Conservation (phyloP, 768 basidiomycete species). For the Dacryopinax primogenitus region DNA sequence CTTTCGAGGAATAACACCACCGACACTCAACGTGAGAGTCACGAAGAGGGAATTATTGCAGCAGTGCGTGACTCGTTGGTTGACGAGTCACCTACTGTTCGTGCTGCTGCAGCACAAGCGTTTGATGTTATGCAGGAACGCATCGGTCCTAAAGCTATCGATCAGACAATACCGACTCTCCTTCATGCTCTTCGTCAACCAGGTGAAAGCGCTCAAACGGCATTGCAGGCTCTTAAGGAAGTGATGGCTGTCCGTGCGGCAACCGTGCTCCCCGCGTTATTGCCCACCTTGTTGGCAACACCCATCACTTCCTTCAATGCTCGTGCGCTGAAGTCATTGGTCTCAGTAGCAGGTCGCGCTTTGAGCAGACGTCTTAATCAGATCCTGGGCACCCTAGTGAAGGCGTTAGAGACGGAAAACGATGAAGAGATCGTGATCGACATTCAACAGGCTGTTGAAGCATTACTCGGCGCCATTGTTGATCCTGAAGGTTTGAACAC, state of each 20-base stretch:
- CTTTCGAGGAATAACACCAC: constrained; percentile 60
- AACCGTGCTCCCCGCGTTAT: constrained; percentile 92
- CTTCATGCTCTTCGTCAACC: constrained; percentile 87
- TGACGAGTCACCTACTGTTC: constrained; percentile 73
- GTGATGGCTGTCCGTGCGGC: constrained; percentile 90
- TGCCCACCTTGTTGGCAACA: constrained; percentile 77
- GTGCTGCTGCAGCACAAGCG: constrained; percentile 74
- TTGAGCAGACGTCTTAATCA: constrained; percentile 69
- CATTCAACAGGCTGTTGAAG: constrained; percentile 59
- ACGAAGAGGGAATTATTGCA: constrained; percentile 77
- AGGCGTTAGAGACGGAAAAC: constrained; percentile 39
- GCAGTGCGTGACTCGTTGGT: constrained; percentile 77
- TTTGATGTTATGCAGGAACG: constrained; percentile 90
- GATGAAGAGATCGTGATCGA: constrained; percentile 60
- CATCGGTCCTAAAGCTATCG: constrained; percentile 82
- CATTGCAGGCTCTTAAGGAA: constrained; percentile 81
- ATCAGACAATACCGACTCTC: constrained; percentile 90
- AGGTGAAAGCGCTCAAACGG: constrained; percentile 88
- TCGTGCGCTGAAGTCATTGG: constrained; percentile 74
- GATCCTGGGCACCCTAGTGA: constrained; percentile 68
- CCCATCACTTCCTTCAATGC: constrained; percentile 96
- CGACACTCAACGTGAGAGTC: constrained; percentile 69
- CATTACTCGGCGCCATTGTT: constrained; percentile 61
- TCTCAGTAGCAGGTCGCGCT: constrained; percentile 85
- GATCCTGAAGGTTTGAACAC: constrained; percentile 84